Evolutionary conservation across 805 yeast genomes (phyloP).

Genomic region (Candida boleticola): DNA sequence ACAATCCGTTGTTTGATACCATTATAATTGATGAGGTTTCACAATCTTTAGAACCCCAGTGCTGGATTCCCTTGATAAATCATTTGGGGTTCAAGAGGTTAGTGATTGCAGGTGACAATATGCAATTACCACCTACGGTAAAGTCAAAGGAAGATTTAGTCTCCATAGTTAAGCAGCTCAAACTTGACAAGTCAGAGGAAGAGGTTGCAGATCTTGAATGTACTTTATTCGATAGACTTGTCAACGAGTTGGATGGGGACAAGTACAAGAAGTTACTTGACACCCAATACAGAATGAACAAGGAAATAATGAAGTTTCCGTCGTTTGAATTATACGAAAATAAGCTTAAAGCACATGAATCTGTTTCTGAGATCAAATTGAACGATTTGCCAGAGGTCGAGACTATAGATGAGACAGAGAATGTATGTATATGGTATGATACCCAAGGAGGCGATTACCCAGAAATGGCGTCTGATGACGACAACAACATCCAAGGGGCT

Average conservation of each 20-base stretch:
- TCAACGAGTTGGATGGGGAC: slow-evolving; percentile 42
- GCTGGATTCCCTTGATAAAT: slow-evolving; percentile 87
- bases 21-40: slow-evolving; percentile 94
- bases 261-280: slow-evolving; percentile 58
- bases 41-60: slow-evolving; percentile 90
- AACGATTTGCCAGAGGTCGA: slow-evolving; percentile 48
- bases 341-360: slow-evolving; percentile 56
- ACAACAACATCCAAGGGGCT: slow-evolving; percentile 11
- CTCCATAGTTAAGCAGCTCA: slow-evolving; percentile 8
- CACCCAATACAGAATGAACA: slow-evolving; percentile 87
- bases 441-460: slow-evolving; percentile 87
- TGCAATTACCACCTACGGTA: slow-evolving; percentile 88
- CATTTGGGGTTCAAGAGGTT: slow-evolving; percentile 57
- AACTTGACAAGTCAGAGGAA: slow-evolving; percentile 25
- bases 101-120: slow-evolving; percentile 89
- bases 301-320: slow-evolving; percentile 73
- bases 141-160: slow-evolving; percentile 42
- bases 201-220: slow-evolving; percentile 49
- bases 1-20: slow-evolving; percentile 60
- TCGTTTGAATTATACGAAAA: slow-evolving; percentile 64
- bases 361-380: slow-evolving; percentile 53
- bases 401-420: slow-evolving; percentile 52
- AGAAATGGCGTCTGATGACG: slow-evolving; percentile 46
- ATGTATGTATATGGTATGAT: slow-evolving; percentile 77
- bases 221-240: slow-evolving; percentile 81